These are phyloP conservation scores for Lasiosphaeria miniovina DNA, from an alignment of 495 filamentous ascomycete genomes.

Conservation along the genomic window DNA sequence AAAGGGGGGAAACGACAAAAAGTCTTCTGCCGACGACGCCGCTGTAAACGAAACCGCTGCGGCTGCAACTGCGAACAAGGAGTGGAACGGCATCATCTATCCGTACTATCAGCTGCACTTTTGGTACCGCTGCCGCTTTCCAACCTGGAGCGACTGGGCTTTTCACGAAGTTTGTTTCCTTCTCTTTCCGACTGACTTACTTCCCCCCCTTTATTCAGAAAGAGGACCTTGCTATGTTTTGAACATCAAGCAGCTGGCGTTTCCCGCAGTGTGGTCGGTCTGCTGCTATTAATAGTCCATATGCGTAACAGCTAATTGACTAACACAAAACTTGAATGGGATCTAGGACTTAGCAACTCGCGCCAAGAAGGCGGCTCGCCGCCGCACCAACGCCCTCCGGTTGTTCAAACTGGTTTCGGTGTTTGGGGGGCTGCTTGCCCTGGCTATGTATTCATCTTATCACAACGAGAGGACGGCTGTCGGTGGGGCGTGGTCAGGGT, in stretches of 20 bases:
- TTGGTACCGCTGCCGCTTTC: conserved; percentile 12
- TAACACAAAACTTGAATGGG: background rate
- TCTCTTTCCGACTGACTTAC: background rate
- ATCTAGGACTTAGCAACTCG: background rate
- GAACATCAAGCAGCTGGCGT: background rate
- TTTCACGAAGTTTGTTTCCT: background rate
- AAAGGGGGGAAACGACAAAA: background rate
- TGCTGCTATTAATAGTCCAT: background rate
- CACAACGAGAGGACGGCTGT: no score
- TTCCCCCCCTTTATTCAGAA: background rate
- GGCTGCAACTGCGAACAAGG: background rate
- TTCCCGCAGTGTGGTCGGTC: background rate
- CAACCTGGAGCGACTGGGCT: conserved; percentile 9
- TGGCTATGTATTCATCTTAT: no score
- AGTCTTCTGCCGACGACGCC: no score
- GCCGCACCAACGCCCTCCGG: no score
- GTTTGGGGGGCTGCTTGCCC: no score
- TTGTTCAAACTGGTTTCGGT: no score
- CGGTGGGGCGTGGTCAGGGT: no score
- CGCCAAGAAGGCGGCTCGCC: background rate
- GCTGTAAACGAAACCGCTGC: no score
- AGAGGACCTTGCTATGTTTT: background rate
- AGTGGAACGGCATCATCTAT: conserved; percentile 13
- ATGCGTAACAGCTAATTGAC: no score
- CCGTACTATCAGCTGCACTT: conserved; percentile 11